Percentiles rank a stretch among this genome's conserved stretches.
These are phyloP conservation scores for Phytophthora podocarpi DNA, from an alignment of 352 stramenopile genomes.

Conservation along the genomic window DNA sequence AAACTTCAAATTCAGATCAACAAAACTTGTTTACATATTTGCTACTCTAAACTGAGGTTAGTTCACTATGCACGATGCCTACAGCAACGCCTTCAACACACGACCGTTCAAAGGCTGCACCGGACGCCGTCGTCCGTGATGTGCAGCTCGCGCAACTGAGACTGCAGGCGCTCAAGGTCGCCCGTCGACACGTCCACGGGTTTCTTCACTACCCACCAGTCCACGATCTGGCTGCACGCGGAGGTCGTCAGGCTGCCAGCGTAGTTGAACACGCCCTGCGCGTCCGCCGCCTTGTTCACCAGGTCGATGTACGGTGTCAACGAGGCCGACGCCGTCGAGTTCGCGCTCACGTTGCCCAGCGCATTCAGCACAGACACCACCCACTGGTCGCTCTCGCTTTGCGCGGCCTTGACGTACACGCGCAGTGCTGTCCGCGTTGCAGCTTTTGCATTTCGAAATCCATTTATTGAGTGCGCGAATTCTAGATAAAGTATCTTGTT, in stretches of 20 bases:
- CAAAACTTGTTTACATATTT: neutral
- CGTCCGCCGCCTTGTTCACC: conserved; percentile 10
- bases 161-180: conserved; percentile 35
- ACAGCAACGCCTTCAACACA: conserved; percentile 8
- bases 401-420: conserved; percentile 24
- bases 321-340: neutral
- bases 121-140: conserved; percentile 42
- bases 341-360: conserved; percentile 24
- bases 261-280: conserved; percentile 50
- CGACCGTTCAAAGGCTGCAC: conserved; percentile 43
- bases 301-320: conserved; percentile 29
- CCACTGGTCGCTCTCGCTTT: conserved; percentile 26
- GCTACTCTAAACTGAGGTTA: too few species aligned
- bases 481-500: too few species aligned
- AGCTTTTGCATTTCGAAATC: too few species aligned
- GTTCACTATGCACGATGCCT: neutral
- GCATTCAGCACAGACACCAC: conserved; percentile 30
- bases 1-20: neutral
- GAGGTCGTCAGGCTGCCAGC: conserved; percentile 61
- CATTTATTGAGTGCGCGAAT: too few species aligned
- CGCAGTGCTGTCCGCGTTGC: conserved; percentile 20
- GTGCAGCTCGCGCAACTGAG: conserved; percentile 26
- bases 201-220: conserved; percentile 64
- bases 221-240: conserved; percentile 47
- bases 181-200: conserved; percentile 40